phyloP scores from a whole-genome alignment of 768 basidiomycete species.

The Leccinum imitatum region DNA sequence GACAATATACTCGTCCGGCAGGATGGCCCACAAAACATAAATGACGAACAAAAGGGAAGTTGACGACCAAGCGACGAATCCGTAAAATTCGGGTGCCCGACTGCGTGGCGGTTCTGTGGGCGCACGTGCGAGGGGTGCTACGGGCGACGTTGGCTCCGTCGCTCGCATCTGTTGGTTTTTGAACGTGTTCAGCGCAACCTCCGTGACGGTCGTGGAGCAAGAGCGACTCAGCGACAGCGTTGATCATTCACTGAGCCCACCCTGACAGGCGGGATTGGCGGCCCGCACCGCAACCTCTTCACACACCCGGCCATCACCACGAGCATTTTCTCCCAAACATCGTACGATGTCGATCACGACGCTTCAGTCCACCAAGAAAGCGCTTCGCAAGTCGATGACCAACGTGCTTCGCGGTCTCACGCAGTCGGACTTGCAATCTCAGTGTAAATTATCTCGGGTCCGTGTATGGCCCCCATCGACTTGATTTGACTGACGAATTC shows the following conservation, averaged over 20 bases:
- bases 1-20: slow-evolving; percentile 69
- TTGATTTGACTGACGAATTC: slow-evolving; percentile 6
- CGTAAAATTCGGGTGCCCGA: slow-evolving; percentile 83
- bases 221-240: slow-evolving; percentile 3
- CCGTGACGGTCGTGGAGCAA: slow-evolving; percentile 17
- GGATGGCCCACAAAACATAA: slow-evolving; percentile 77
- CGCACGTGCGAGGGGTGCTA: slow-evolving; percentile 43
- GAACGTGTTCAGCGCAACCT: slow-evolving; percentile 19
- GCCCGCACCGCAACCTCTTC: neutral
- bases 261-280: neutral
- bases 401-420: slow-evolving; percentile 46
- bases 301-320: slow-evolving; percentile 1
- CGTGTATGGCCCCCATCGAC: neutral
- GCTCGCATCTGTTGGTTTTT: slow-evolving; percentile 9
- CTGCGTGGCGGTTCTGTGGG: slow-evolving; percentile 46
- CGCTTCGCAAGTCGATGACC: slow-evolving; percentile 51
- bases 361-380: slow-evolving; percentile 46
- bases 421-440: slow-evolving; percentile 46
- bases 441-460: slow-evolving; percentile 45
- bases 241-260: slow-evolving; percentile 16
- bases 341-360: slow-evolving; percentile 30
- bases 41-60: slow-evolving; percentile 69
- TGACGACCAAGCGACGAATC: slow-evolving; percentile 84
- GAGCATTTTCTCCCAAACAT: neutral
- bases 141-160: slow-evolving; percentile 42